A percentile compares a stretch with the other conserved stretches of the same genome.
These are phyloP conservation scores for Wickerhamomyces sydowiorum DNA, from an alignment of 805 yeast species.

Conservation along the genomic window DNA sequence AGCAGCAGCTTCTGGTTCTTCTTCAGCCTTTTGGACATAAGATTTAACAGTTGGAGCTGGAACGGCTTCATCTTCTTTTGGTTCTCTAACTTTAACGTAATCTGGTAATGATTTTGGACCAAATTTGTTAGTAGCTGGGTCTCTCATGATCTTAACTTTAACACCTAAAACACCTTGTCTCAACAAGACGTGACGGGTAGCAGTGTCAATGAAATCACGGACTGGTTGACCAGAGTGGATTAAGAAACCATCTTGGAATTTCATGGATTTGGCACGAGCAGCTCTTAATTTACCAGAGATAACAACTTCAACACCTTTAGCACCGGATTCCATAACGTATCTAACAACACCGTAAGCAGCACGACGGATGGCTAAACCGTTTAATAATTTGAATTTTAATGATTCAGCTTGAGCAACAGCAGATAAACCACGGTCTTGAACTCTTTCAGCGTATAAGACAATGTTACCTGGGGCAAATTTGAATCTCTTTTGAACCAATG, in stretches of 20 bases:
- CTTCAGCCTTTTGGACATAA: constrained; percentile 42
- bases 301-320: constrained; percentile 99
- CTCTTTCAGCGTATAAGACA: constrained; percentile 97
- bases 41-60: constrained; percentile 79
- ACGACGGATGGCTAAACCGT: constrained; percentile 99
- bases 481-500: constrained; percentile 98
- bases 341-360: constrained; percentile 99
- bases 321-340: constrained; percentile 99
- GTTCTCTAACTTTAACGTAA: constrained; percentile 86
- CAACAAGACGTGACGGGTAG: constrained; percentile 98
- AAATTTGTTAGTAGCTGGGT: constrained; percentile 79
- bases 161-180: constrained; percentile 99
- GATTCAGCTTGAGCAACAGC: constrained; percentile 99
- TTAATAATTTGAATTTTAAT: constrained; percentile 93
- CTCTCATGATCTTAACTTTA: constrained; percentile 99
- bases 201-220: constrained; percentile 95
- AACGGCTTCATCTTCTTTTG: constrained; percentile 87
- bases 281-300: constrained; percentile 99
- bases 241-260: constrained; percentile 99
- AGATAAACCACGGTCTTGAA: constrained; percentile 98
- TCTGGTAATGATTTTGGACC: constrained; percentile 96
- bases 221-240: constrained; percentile 99
- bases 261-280: constrained; percentile 99
- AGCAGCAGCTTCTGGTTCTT: constrained; percentile 16
- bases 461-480: constrained; percentile 89